These are phyloP conservation scores for Daldinia caldariorum DNA, from an alignment of 495 filamentous ascomycete species.

Conservation along the genomic window DNA sequence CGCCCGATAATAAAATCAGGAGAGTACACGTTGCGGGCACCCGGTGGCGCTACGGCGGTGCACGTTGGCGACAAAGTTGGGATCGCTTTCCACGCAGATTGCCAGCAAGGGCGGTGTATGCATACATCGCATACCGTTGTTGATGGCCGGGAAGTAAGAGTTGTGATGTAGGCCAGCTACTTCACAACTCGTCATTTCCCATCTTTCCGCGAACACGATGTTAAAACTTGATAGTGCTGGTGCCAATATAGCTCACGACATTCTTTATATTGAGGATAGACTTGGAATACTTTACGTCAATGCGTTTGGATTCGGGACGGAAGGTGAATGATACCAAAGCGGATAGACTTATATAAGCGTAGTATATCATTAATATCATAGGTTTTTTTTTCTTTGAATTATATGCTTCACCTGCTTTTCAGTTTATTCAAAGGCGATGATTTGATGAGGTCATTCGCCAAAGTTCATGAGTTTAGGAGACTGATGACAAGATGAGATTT, in stretches of 20 bases:
- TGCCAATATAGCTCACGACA: not conserved
- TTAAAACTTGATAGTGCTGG: not conserved
- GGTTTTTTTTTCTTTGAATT: slow-evolving; percentile 5
- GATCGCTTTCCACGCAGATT: slow-evolving; percentile 65
- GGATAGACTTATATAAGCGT: slow-evolving; percentile 9
- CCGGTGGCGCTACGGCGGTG: slow-evolving; percentile 61
- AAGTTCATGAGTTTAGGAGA: not conserved
- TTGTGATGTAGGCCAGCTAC: slow-evolving; percentile 19
- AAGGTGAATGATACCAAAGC: slow-evolving; percentile 14
- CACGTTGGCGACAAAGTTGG: slow-evolving; percentile 55
- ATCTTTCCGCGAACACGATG: not conserved
- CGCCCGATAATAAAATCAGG: slow-evolving; percentile 54
- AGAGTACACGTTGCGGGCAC: slow-evolving; percentile 57
- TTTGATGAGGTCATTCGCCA: not conserved
- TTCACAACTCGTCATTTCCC: not conserved
- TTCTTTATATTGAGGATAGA: not conserved
- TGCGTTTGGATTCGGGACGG: slow-evolving; percentile 11
- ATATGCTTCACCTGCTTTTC: not conserved
- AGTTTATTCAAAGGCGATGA: not conserved
- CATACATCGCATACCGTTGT: slow-evolving; percentile 30
- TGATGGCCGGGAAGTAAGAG: slow-evolving; percentile 27
- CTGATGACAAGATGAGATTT: no score
- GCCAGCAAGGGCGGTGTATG: slow-evolving; percentile 54
- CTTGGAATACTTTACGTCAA: not conserved
- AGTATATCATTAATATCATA: slow-evolving; percentile 27